These are phyloP conservation scores for Fusarium globosum DNA, from an alignment of 2,329 filamentous ascomycete species.

Conservation along the genomic window DNA sequence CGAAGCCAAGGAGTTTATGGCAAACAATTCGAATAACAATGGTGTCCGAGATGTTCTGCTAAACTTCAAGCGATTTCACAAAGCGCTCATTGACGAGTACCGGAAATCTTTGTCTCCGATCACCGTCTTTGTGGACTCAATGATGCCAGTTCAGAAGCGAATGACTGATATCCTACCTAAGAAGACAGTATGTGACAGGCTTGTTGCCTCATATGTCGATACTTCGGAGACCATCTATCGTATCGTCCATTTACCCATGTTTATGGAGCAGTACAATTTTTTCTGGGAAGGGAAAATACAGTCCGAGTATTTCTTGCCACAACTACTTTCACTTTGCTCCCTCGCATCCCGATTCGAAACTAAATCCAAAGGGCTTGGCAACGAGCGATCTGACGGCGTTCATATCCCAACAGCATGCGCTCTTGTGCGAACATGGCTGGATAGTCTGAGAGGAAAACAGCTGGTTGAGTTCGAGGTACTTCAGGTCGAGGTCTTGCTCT, in stretches of 20 bases:
- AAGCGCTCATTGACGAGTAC: constrained; percentile 60
- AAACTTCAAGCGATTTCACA: constrained; percentile 60
- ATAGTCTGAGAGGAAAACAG: constrained; percentile 63
- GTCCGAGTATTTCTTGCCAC: constrained; percentile 63
- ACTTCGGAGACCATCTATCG: constrained; percentile 65
- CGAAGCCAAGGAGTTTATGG: constrained; percentile 64
- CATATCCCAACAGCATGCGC: constrained; percentile 68
- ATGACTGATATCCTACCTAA: constrained; percentile 68
- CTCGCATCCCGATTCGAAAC: constrained; percentile 65
- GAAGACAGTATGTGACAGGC: constrained; percentile 62
- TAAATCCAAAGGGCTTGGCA: constrained; percentile 61
- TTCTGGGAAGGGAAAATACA: constrained; percentile 63
- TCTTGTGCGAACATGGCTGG: constrained; percentile 65
- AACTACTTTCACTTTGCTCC: constrained; percentile 63
- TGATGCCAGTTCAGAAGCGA: constrained; percentile 66
- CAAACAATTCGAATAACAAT: constrained; percentile 54
- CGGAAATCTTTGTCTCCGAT: constrained; percentile 61
- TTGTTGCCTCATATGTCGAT: constrained; percentile 61
- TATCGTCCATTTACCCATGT: constrained; percentile 63
- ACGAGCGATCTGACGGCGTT: constrained; percentile 64
- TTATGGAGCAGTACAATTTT: constrained; percentile 61
- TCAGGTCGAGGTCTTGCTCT: constrained; percentile 64
- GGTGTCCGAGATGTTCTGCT: constrained; percentile 57
- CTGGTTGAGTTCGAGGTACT: constrained; percentile 63
- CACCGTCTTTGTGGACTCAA: constrained; percentile 67